Evolutionary conservation across 2,329 filamentous ascomycete species (phyloP).

Genomic region (Aspergillus candidus): DNA sequence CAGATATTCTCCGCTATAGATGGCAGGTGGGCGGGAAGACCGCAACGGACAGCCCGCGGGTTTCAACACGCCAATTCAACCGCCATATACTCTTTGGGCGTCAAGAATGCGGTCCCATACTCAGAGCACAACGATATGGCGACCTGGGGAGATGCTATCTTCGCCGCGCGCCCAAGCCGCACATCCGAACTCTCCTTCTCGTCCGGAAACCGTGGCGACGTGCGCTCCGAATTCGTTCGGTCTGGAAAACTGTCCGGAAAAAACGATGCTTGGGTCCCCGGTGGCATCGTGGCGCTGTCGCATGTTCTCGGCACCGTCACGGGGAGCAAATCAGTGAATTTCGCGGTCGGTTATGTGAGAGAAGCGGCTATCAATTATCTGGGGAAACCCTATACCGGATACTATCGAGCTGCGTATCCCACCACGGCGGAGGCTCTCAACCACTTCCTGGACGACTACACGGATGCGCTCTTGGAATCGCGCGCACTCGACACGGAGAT

Average conservation of each 20-base stretch:
- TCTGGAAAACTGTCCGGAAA: conserved; percentile 24
- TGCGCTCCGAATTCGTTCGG: conserved; percentile 28
- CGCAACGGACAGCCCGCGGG: conserved; percentile 16
- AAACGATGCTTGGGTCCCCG: conserved; percentile 20
- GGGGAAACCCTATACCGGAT: conserved; percentile 35
- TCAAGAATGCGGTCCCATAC: conserved; percentile 27
- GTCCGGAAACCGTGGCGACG: conserved; percentile 22
- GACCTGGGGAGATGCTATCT: conserved; percentile 37
- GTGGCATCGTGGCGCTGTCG: conserved; percentile 31
- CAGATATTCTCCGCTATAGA: conserved; percentile 43
- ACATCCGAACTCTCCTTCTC: conserved; percentile 24
- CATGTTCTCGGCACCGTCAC: conserved; percentile 35
- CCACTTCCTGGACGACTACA: conserved; percentile 39
- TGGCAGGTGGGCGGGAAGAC: conserved; percentile 38
- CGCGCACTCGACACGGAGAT: conserved; percentile 27
- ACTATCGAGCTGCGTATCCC: conserved; percentile 33
- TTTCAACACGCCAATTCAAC: conserved; percentile 21
- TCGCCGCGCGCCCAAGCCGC: conserved; percentile 30
- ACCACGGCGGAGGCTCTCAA: conserved; percentile 29
- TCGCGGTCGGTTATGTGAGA: conserved; percentile 39
- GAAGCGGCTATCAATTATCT: conserved; percentile 39
- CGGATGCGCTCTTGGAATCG: conserved; percentile 31
- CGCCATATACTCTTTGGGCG: conserved; percentile 28
- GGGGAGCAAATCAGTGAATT: conserved; percentile 28
- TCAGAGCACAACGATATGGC: conserved; percentile 37